These are phyloP conservation scores for Cercophora sp. DNA, from an alignment of 495 filamentous ascomycete species.

Conservation along the genomic window DNA sequence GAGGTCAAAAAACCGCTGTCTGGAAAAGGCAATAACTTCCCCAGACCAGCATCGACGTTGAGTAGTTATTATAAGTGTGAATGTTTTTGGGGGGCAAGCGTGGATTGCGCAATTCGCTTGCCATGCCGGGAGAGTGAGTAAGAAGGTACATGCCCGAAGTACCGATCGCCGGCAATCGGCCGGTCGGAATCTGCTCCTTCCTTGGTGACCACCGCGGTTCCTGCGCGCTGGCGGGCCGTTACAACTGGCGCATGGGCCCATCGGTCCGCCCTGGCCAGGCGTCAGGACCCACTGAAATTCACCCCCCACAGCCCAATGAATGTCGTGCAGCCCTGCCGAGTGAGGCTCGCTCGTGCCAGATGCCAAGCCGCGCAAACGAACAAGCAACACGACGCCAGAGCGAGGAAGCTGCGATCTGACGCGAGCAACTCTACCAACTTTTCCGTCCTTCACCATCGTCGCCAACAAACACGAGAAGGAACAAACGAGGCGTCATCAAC, in stretches of 20 bases:
- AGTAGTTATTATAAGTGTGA: neutral
- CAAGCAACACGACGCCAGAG: conserved; percentile 18
- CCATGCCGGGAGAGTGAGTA: conserved; percentile 6
- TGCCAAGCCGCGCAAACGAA: conserved; percentile 10
- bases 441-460: conserved; percentile 1
- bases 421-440: conserved; percentile 18
- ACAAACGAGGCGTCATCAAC: no score
- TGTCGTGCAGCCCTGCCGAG: conserved; percentile 20
- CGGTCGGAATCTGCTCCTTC: neutral
- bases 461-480: no score
- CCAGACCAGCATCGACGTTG: neutral
- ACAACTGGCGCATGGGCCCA: no score
- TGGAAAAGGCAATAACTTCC: neutral
- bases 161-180: conserved; percentile 27
- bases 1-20: neutral
- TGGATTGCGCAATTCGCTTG: conserved; percentile 31
- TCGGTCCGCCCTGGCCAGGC: no score
- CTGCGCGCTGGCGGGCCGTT: neutral
- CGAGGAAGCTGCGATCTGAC: conserved; percentile 17
- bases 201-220: conserved; percentile 1
- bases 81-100: conserved; percentile 21
- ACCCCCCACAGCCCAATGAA: neutral
- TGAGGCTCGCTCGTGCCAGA: conserved; percentile 15
- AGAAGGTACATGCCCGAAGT: neutral
- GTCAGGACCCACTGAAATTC: no score